phyloP scores from a whole-genome alignment of 345 rosid species.

The Litchi chinensis region DNA sequence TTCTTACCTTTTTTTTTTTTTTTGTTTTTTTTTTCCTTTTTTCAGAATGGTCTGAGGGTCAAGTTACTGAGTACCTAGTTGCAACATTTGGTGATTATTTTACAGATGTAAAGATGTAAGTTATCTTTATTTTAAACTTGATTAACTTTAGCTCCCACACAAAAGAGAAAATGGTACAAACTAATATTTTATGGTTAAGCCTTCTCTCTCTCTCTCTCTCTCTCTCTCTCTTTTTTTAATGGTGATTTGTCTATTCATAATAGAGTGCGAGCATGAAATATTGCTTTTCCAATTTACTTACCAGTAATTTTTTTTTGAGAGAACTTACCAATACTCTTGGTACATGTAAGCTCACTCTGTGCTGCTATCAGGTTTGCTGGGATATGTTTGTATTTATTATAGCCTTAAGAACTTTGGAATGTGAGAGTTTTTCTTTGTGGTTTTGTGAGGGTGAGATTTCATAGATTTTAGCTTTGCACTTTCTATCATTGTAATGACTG shows the following conservation, averaged over 20 bases:
- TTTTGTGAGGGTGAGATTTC: too few relatives aligned
- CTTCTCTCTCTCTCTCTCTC: neutral
- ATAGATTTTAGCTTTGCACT: too few relatives aligned
- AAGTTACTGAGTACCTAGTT: constrained; percentile 88
- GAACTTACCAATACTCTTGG: neutral
- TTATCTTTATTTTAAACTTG: constrained; percentile 22
- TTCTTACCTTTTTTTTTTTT: constrained; percentile 18
- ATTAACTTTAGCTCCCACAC: neutral
- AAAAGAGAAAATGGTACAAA: neutral
- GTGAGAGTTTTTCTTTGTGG: neutral
- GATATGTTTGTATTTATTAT: neutral
- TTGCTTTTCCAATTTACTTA: neutral
- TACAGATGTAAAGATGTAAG: constrained; percentile 95
- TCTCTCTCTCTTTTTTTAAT: too few relatives aligned
- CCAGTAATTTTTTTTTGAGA: too few relatives aligned
- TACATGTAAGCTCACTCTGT: neutral
- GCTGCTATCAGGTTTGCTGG: neutral
- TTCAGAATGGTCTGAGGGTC: constrained; percentile 96
- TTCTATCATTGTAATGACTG: too few relatives aligned
- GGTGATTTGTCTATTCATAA: too few relatives aligned
- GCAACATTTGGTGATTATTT: constrained; percentile 98
- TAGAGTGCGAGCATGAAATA: neutral
- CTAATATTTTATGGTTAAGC: neutral
- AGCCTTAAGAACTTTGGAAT: neutral
- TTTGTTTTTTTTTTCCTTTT: constrained; percentile 7